phyloP scores from a whole-genome alignment of 2,329 filamentous ascomycete species.

The Xylaria sp. region DNA sequence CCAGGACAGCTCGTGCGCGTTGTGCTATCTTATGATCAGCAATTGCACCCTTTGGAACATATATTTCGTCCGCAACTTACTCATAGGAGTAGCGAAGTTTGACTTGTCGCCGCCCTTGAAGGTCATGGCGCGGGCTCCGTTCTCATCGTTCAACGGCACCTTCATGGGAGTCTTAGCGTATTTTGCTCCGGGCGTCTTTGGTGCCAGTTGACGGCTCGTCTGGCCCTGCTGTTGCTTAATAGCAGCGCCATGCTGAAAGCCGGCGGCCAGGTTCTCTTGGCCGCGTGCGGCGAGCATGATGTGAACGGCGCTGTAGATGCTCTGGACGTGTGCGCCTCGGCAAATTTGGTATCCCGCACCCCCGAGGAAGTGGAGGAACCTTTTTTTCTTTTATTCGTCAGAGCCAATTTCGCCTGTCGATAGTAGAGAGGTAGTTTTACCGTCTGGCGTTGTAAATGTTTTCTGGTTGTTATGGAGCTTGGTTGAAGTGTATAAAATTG shows the following conservation, averaged over 20 bases:
- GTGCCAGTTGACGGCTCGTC: slow-evolving; percentile 51
- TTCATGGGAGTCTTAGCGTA: slow-evolving; percentile 86
- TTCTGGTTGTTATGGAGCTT: slow-evolving; percentile 30
- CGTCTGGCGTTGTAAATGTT: slow-evolving; percentile 21
- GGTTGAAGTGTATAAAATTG: slow-evolving; percentile 11
- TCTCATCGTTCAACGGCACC: slow-evolving; percentile 84
- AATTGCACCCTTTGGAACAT: background rate
- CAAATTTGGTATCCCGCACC: slow-evolving; percentile 7
- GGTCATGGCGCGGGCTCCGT: slow-evolving; percentile 68
- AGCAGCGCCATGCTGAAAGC: slow-evolving; percentile 74
- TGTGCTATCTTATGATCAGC: slow-evolving; percentile 57
- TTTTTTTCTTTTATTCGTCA: background rate
- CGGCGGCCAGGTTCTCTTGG: slow-evolving; percentile 87
- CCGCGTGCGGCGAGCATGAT: slow-evolving; percentile 81
- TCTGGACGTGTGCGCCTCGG: slow-evolving; percentile 17
- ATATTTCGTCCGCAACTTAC: slow-evolving; percentile 59
- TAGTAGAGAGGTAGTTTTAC: background rate
- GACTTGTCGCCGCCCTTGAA: slow-evolving; percentile 63
- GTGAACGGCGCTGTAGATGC: slow-evolving; percentile 42
- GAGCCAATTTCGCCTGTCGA: slow-evolving; percentile 5
- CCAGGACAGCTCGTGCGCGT: slow-evolving; percentile 81
- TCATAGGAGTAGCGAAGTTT: slow-evolving; percentile 81
- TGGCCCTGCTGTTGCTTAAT: slow-evolving; percentile 72
- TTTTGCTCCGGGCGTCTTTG: slow-evolving; percentile 80
- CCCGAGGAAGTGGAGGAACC: slow-evolving; percentile 9